Conservation (phyloP, 352 stramenopile genomes). For the Saprolegnia diclina region DNA sequence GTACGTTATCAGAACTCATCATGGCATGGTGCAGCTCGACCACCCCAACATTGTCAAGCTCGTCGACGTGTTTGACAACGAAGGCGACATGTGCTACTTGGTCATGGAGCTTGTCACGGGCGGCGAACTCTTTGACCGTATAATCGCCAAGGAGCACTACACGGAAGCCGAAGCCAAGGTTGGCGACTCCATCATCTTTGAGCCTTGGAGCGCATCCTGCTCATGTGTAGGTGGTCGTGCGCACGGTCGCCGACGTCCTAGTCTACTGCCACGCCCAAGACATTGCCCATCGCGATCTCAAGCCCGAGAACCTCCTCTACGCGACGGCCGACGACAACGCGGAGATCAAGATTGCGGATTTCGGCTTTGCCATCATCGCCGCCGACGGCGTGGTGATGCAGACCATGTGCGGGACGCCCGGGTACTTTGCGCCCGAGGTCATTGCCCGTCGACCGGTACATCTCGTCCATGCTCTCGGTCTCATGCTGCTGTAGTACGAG, state of each 20-base stretch:
- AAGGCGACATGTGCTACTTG: slow-evolving; percentile 67
- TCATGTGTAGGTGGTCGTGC: slow-evolving; percentile 41
- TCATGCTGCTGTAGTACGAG: slow-evolving; percentile 67
- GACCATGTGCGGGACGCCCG: slow-evolving; percentile 89
- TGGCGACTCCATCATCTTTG: not conserved
- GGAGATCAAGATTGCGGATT: slow-evolving; percentile 93
- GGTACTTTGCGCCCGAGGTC: slow-evolving; percentile 95
- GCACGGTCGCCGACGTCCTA: slow-evolving; percentile 81
- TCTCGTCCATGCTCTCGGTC: not conserved
- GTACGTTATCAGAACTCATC: no score
- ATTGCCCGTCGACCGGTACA: slow-evolving; percentile 85
- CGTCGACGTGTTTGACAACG: slow-evolving; percentile 74
- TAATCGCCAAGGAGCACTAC: slow-evolving; percentile 91
- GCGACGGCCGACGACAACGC: slow-evolving; percentile 71
- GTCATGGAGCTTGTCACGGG: slow-evolving; percentile 87
- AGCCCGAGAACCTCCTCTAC: slow-evolving; percentile 96
- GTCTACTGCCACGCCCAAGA: slow-evolving; percentile 79
- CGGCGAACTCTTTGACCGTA: slow-evolving; percentile 90
- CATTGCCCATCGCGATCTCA: slow-evolving; percentile 95
- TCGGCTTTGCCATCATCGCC: slow-evolving; percentile 83
- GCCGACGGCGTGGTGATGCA: slow-evolving; percentile 75
- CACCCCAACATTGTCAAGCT: slow-evolving; percentile 88
- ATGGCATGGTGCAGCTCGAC: slow-evolving; percentile 38
- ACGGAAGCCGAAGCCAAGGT: slow-evolving; percentile 81
- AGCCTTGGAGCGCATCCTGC: not conserved